phyloP scores from a whole-genome alignment of 208 protist genomes.

The Leishmania arabica region DNA sequence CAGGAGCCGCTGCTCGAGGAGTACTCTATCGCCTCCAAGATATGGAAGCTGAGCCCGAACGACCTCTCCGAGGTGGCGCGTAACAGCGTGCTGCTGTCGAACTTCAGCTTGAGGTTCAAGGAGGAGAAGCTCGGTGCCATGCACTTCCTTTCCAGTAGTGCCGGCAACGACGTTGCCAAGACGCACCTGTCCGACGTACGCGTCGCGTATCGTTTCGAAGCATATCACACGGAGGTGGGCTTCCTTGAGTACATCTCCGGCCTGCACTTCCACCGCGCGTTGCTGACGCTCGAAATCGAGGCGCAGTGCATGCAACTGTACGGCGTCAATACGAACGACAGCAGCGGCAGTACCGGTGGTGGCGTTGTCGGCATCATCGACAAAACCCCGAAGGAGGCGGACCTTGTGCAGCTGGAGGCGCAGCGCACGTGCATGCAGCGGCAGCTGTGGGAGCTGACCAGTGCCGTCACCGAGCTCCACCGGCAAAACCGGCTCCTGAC shows the following conservation, averaged over 20 bases:
- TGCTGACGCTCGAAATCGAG: constrained; percentile 72
- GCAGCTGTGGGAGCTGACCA: constrained; percentile 63
- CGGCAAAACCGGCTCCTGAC: constrained; percentile 82
- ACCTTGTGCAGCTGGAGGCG: constrained; percentile 62
- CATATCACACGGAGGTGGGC: constrained; percentile 90
- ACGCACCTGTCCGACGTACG: constrained; percentile 90
- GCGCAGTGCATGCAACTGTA: constrained; percentile 42
- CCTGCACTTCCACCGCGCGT: constrained; percentile 71
- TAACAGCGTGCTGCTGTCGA: constrained; percentile 87
- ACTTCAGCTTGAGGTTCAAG: constrained; percentile 86
- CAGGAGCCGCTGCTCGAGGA: constrained; percentile 93
- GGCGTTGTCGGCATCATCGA: constrained; percentile 58
- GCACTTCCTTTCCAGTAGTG: constrained; percentile 88
- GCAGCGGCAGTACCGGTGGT: constrained; percentile 5
- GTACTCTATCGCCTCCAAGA: constrained; percentile 93
- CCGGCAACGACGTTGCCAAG: constrained; percentile 78
- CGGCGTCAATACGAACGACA: neutral
- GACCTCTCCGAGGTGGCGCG: constrained; percentile 94
- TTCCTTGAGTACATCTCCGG: constrained; percentile 82
- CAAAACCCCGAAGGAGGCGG: constrained; percentile 63
- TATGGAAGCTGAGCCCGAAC: constrained; percentile 91
- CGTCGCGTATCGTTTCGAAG: constrained; percentile 90
- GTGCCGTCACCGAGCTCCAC: constrained; percentile 62
- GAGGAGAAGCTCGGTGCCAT: constrained; percentile 81
- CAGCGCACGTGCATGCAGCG: constrained; percentile 66